Evolutionary conservation across 352 stramenopile genomes (phyloP).

Genomic region (Phytophthora cryptogea): DNA sequence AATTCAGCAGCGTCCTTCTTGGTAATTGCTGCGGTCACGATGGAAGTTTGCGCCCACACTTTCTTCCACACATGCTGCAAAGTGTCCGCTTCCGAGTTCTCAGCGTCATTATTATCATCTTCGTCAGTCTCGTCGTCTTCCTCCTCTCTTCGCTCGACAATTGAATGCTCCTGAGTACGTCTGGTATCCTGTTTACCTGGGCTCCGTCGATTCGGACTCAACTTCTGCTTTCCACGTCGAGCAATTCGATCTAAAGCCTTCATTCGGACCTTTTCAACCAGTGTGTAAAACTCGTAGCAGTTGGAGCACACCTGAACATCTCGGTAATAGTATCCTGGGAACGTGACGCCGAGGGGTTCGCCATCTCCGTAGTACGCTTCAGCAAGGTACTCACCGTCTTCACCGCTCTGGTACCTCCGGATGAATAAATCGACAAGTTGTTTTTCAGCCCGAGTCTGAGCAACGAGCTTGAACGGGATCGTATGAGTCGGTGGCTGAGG

Average conservation of each 20-base stretch:
- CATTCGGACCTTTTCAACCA: slow-evolving; percentile 79
- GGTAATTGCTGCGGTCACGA: slow-evolving; percentile 35
- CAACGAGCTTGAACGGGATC: slow-evolving; percentile 84
- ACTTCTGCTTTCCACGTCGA: slow-evolving; percentile 10
- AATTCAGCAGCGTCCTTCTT: slow-evolving; percentile 81
- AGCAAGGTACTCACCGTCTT: slow-evolving; percentile 78
- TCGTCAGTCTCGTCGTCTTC: slow-evolving; percentile 15
- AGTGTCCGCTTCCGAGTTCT: slow-evolving; percentile 7
- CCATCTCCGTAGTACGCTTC: slow-evolving; percentile 79
- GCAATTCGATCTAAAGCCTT: slow-evolving; percentile 57
- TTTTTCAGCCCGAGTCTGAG: slow-evolving; percentile 79
- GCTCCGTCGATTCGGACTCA: slow-evolving; percentile 20
- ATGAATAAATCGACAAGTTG: slow-evolving; percentile 80
- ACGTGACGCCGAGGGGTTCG: slow-evolving; percentile 71
- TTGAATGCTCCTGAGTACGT: slow-evolving; percentile 18
- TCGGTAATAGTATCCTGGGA: slow-evolving; percentile 87
- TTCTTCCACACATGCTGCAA: slow-evolving; percentile 40
- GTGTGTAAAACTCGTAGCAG: slow-evolving; percentile 82
- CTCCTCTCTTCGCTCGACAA: slow-evolving; percentile 26
- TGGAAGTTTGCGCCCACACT: slow-evolving; percentile 41
- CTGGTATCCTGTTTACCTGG: slow-evolving; percentile 9
- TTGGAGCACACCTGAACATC: slow-evolving; percentile 77
- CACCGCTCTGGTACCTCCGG: slow-evolving; percentile 72
- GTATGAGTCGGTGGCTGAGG: slow-evolving; percentile 32
- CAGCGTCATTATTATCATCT: neutral